Evolutionary conservation across 306 rosid genomes (phyloP).

Genomic region (Abrus precatorius): DNA sequence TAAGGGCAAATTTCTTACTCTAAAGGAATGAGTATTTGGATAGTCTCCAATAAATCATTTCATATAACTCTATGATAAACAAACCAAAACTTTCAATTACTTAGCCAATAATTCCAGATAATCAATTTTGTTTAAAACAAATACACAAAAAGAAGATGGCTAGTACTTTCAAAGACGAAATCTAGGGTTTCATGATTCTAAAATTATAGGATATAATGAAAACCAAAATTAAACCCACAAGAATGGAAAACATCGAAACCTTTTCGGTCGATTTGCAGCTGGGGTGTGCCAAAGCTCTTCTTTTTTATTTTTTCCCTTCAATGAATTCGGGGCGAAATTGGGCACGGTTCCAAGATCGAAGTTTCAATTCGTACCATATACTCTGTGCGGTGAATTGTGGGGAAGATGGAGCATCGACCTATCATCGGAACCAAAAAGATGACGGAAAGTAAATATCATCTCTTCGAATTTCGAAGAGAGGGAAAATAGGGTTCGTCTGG

Average conservation of each 20-base stretch:
- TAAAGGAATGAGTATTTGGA: neutral
- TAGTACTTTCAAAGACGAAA: neutral
- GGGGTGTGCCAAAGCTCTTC: neutral
- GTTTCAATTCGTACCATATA: neutral
- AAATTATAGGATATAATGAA: neutral
- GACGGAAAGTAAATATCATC: neutral
- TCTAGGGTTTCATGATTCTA: neutral
- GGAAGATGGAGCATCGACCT: neutral
- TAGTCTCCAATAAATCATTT: neutral
- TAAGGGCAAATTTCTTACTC: neutral
- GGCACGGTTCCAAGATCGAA: neutral
- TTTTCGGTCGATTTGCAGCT: neutral
- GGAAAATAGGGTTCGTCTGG: constrained; percentile 14
- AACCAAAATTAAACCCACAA: neutral
- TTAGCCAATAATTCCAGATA: neutral
- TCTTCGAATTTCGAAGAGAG: neutral
- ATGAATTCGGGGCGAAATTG: neutral
- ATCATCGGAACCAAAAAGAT: no score
- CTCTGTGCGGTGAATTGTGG: neutral
- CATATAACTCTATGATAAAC: neutral
- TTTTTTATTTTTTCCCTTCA: neutral
- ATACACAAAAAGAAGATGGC: neutral
- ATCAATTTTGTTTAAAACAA: neutral
- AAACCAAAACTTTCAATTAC: neutral
- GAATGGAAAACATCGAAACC: neutral